Base-by-base conservation (phyloP, 2,329 filamentous ascomycete species). In the Colletotrichum lentis region DNA sequence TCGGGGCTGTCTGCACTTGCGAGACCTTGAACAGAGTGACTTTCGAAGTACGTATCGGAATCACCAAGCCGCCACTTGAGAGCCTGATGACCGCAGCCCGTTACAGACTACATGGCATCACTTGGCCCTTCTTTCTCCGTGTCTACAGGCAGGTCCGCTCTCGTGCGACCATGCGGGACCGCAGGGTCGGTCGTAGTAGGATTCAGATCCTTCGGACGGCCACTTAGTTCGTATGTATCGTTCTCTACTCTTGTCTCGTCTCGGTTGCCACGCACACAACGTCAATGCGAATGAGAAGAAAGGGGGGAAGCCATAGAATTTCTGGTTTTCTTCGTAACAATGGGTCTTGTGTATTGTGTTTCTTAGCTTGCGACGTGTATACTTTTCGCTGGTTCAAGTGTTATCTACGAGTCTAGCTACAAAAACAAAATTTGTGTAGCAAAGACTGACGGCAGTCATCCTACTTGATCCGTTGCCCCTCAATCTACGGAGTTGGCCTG, bases 401-500 rank as follows among this genome's bases (percentile, higher is more conserved):
- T 11, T 63, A 69, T 73, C 73, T 77, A 50, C 65, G 50, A 66
- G 50, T 54, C 54, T 76, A 77, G 78, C 77, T 74, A 76, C 77
- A 76, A 78, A 73, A 22, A 3, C 37, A n/a, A 1, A 39, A n/a
- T n/a, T 8, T 14, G 11, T 35, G 78, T 77, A 76, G 75, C 75
- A 79, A 77, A 53, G 49, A 76, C 76, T 72, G 83, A 86, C 85
- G 83, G 80, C 84, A 84, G 83, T 80, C 86, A 87, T 83, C 86
- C 85, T 82, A 77, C 84, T 90, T 88, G 82, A 83, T 85, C 86
- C 84, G 77, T 84, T 82, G 79, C 80, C 85, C 83, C 84, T 86
- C 84, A 79, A 81, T 85, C 83, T 84, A 81, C 79, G 75, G 75
- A 76, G 72, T 70, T 12, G 60, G 68, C 56, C 11, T 44, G 68